phyloP scores from a whole-genome alignment of 2,329 filamentous ascomycete genomes.

The Alternaria solani region DNA sequence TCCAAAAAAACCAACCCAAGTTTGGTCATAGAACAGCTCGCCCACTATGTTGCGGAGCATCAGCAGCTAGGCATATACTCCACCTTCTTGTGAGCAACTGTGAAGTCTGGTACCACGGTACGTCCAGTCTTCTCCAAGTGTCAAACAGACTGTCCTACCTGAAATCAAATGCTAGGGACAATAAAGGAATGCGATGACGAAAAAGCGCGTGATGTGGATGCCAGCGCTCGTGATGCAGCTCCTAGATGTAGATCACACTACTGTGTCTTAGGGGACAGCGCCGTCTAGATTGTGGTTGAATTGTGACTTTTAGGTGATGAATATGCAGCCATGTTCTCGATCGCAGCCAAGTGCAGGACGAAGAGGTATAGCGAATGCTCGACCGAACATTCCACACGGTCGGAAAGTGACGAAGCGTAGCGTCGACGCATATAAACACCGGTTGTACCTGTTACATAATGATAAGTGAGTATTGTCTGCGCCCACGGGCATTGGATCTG shows the following conservation, averaged over 20 bases:
- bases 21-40: not conserved
- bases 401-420: not conserved
- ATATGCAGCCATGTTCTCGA: not conserved
- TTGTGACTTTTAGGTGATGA: not conserved
- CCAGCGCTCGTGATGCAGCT: not conserved
- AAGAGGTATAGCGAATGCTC: not conserved
- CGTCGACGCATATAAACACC: not conserved
- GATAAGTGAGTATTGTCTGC: too few relatives aligned
- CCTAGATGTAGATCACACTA: not conserved
- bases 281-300: not conserved
- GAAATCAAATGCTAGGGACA: not conserved
- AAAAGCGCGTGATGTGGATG: not conserved
- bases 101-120: not conserved
- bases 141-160: not conserved
- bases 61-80: not conserved
- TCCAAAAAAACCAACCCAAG: not conserved
- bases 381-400: not conserved
- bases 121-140: not conserved
- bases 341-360: not conserved
- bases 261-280: not conserved
- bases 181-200: not conserved
- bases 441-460: too few relatives aligned
- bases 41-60: not conserved
- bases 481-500: too few relatives aligned
- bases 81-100: not conserved